Conservation (phyloP, 176 grass and related monocot genomes). For the Aegilops tauschii region DNA sequence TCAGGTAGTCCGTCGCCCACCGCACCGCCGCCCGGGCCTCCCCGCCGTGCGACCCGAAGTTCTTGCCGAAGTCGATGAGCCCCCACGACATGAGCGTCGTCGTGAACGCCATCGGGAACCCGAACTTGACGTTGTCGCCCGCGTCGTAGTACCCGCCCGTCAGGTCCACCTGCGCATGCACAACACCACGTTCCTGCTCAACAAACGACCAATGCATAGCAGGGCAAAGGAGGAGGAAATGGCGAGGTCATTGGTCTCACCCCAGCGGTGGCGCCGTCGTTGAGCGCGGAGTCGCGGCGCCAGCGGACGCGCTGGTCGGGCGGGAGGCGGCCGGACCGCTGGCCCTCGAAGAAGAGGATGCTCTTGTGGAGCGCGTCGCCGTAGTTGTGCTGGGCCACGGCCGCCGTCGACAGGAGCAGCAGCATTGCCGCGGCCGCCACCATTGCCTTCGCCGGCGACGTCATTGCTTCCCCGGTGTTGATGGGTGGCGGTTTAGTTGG, state of each 20-base stretch:
- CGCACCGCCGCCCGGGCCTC: conserved; percentile 53
- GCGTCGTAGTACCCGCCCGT: conserved; percentile 93
- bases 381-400: conserved; percentile 57
- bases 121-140: conserved; percentile 96
- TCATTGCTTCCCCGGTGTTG: background rate
- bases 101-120: conserved; percentile 96
- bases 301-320: conserved; percentile 55
- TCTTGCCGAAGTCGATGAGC: conserved; percentile 75
- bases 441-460: conserved; percentile 13
- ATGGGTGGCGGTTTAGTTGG: conserved; percentile 31
- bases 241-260: background rate
- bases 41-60: conserved; percentile 47
- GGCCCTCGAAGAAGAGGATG: conserved; percentile 92
- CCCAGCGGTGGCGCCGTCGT: conserved; percentile 60
- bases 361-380: conserved; percentile 74
- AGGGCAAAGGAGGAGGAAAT: background rate
- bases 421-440: background rate
- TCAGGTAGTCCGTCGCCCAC: conserved; percentile 89
- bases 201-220: background rate
- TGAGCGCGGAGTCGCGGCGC: conserved; percentile 68
- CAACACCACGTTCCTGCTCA: background rate
- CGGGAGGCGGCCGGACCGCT: conserved; percentile 66
- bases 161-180: conserved; percentile 54
- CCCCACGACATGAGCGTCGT: conserved; percentile 87
- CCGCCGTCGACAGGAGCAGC: background rate